A percentile compares a stretch with the other conserved stretches of the same genome.
Evolutionary conservation across 768 basidiomycete genomes (phyloP).

Genomic region (Lentinula lateritia): DNA sequence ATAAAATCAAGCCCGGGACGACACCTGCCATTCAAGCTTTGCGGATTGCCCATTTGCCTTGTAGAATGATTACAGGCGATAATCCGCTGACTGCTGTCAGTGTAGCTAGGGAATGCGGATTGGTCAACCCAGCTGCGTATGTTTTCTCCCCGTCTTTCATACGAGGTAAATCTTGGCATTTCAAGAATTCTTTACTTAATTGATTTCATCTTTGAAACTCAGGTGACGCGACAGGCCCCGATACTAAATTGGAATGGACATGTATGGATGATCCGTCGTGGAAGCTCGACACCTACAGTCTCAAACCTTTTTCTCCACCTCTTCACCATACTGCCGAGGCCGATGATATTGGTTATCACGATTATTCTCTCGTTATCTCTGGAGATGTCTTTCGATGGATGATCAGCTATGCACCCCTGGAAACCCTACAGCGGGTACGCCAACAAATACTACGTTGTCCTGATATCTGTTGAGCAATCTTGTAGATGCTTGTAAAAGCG

Average conservation of each 20-base stretch:
- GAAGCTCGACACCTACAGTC: slow-evolving; percentile 84
- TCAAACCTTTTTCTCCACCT: slow-evolving; percentile 73
- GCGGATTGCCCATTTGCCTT: slow-evolving; percentile 84
- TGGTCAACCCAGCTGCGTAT: slow-evolving; percentile 84
- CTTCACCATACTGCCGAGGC: slow-evolving; percentile 66
- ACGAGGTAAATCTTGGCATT: slow-evolving; percentile 42
- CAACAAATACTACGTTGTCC: not conserved
- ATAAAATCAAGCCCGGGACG: slow-evolving; percentile 92
- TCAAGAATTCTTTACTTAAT: not conserved
- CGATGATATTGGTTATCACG: slow-evolving; percentile 71
- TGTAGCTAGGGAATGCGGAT: slow-evolving; percentile 88
- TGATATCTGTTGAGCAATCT: not conserved
- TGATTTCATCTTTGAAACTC: not conserved
- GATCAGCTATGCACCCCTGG: slow-evolving; percentile 88
- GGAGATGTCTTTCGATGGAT: slow-evolving; percentile 99
- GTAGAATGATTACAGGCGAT: slow-evolving; percentile 98
- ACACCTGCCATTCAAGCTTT: slow-evolving; percentile 85
- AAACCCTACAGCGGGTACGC: slow-evolving; percentile 88
- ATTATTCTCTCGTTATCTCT: slow-evolving; percentile 88
- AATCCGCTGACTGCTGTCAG: slow-evolving; percentile 96
- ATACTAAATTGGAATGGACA: slow-evolving; percentile 79
- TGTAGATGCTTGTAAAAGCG: slow-evolving; percentile 93
- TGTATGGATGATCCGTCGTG: slow-evolving; percentile 84
- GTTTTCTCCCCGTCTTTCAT: slow-evolving; percentile 82
- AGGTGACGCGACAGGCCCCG: slow-evolving; percentile 50